phyloP scores from a whole-genome alignment of 2,329 filamentous ascomycete species.

The Paracorniculantispora psalliotae region DNA sequence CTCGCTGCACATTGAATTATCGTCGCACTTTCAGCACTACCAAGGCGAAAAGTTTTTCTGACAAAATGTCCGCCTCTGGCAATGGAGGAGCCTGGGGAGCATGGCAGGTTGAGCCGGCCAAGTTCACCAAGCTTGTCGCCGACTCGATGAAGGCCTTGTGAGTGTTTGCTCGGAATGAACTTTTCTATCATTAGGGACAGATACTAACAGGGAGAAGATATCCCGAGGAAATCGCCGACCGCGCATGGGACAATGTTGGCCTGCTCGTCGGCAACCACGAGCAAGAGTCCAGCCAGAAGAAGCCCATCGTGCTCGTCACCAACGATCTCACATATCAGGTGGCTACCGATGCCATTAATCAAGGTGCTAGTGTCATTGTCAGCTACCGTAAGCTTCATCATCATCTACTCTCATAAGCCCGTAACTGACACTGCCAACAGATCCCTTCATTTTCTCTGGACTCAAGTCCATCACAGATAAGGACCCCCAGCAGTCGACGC shows the following conservation, averaged over 20 bases:
- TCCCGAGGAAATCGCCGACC: constrained; percentile 82
- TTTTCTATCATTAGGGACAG: background rate
- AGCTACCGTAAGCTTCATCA: constrained; percentile 64
- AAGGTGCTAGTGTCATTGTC: constrained; percentile 72
- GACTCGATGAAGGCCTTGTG: constrained; percentile 75
- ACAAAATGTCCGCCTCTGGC: constrained; percentile 13
- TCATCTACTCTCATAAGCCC: background rate
- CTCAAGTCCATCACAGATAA: constrained; percentile 81
- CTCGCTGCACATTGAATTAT: background rate
- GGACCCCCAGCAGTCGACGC: constrained; percentile 80
- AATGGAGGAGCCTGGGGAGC: constrained; percentile 33
- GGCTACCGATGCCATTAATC: constrained; percentile 79
- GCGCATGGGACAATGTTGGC: constrained; percentile 95
- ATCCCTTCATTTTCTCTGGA: constrained; percentile 93
- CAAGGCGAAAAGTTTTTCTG: background rate
- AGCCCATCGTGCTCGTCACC: constrained; percentile 52
- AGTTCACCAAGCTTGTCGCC: constrained; percentile 59
- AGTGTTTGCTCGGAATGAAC: constrained; percentile 28
- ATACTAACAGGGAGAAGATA: constrained; percentile 52
- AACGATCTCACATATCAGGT: constrained; percentile 89
- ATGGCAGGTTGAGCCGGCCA: constrained; percentile 34
- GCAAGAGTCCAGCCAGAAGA: constrained; percentile 23
- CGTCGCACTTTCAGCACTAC: background rate
- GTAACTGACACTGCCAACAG: constrained; percentile 56
- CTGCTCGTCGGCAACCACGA: constrained; percentile 55